Base-by-base conservation (phyloP, 1,284 basidiomycete species). In the Cryptococcus sp. region DNA sequence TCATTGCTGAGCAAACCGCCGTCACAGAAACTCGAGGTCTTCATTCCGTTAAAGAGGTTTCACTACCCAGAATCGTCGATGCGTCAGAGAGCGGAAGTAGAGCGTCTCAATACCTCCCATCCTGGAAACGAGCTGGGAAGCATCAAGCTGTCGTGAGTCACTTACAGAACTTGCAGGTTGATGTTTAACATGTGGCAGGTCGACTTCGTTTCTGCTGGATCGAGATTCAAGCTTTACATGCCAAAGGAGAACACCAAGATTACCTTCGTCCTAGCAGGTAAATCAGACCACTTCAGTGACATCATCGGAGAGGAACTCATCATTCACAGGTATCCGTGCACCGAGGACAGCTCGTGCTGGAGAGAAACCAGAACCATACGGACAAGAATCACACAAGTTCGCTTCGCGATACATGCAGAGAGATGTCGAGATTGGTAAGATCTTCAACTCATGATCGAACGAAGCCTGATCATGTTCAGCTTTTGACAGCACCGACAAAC, bases 201-300 rank as follows among this genome's bases (percentile, higher is more conserved):
- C 30, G 94, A 98, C 53, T 97, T 91, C 73, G 92, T 98, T 58
- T 87, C 92, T 46, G 83, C 90, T 44, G 93, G 92, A 44, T 95
- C 92, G 5, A 84, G 93, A 52, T 96, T 93, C 84, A 97, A 94
- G 88, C 80, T 97, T 43, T 83, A 85, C 71, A 79, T 95, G 44
- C 91, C 92, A 0, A 95, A 90, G 76, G 92, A 96, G 69, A 93
- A 94, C 72, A 88, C 92, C 71, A 88, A 86, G 51, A 77, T 95
- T 55, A 97, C 92, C 0, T 80, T 96, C 53, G 92, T 96, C 1
- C 84, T 95, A 43, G 85, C 85, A 53, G 90, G 90, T 86, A 69
- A 60, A 77, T 66, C 38, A 32, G 1, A 30, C 14, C 7, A 30
- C 4, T n/a, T 30, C 4, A 14, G 31, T 33, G 23, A 11, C 13